Evolutionary conservation across 129 eudicot genomes (phyloP).

Genomic region (carrot (Daucus carota)): DNA sequence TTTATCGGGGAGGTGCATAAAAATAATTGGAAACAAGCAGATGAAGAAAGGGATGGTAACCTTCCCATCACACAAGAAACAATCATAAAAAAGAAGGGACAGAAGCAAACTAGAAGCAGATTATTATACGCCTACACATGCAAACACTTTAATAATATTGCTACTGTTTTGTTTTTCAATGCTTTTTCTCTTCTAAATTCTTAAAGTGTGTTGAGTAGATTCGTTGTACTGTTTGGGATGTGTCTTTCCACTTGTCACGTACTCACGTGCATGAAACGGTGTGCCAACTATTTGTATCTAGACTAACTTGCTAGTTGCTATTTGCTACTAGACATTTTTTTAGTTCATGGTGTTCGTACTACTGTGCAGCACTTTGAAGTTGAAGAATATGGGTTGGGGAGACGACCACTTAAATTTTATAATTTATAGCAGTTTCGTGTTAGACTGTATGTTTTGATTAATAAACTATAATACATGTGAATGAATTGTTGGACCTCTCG

Average conservation of each 20-base stretch:
- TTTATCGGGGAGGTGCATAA: not conserved
- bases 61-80: conserved; percentile 21
- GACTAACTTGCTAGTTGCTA: not conserved
- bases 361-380: not conserved
- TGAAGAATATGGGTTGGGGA: not conserved
- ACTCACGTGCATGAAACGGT: not conserved
- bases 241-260: conserved; percentile 17
- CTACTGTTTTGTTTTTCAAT: not conserved
- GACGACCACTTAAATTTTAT: not conserved
- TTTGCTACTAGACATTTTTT: not conserved
- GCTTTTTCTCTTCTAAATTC: not conserved
- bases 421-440: not conserved
- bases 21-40: conserved; percentile 7
- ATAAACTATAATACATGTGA: not conserved
- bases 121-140: not conserved
- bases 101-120: conserved; percentile 4
- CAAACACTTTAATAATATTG: not conserved
- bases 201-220: not conserved
- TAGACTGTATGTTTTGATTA: too few relatives aligned
- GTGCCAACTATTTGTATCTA: not conserved
- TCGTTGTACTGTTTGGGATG: not conserved
- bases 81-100: conserved; percentile 17
- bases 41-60: conserved; percentile 18
- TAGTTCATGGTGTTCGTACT: not conserved
- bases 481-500: not conserved